These are phyloP conservation scores for Xerocomellus chrysenteron DNA, from an alignment of 768 basidiomycete species.

Conservation along the genomic window DNA sequence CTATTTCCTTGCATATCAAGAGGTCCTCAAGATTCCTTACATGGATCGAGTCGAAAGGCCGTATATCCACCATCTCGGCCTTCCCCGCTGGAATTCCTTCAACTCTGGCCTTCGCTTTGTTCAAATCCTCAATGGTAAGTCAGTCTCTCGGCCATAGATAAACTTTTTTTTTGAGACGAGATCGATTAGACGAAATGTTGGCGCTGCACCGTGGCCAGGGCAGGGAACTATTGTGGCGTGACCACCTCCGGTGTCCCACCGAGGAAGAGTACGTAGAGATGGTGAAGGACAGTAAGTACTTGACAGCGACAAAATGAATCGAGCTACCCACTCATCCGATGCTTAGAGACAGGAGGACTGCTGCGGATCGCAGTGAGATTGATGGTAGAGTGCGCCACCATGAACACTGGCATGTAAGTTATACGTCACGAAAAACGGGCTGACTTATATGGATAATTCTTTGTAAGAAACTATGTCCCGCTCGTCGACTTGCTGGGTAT, in stretches of 20 bases:
- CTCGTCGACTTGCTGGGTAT: slow-evolving; percentile 57
- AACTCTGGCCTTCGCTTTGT: slow-evolving; percentile 51
- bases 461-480: slow-evolving; percentile 50
- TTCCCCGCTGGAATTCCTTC: neutral
- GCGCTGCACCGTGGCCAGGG: slow-evolving; percentile 93
- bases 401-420: slow-evolving; percentile 56
- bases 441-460: neutral
- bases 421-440: too few relatives aligned
- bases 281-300: slow-evolving; percentile 85
- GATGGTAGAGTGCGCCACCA: slow-evolving; percentile 86
- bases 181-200: slow-evolving; percentile 58
- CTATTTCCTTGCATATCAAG: slow-evolving; percentile 90
- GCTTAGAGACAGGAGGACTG: slow-evolving; percentile 88
- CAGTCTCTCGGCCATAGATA: neutral
- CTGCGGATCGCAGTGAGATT: slow-evolving; percentile 89
- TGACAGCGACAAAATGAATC: neutral
- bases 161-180: neutral
- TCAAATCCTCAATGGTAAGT: slow-evolving; percentile 70
- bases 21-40: slow-evolving; percentile 50
- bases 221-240: slow-evolving; percentile 90
- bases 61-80: slow-evolving; percentile 39
- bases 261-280: slow-evolving; percentile 94
- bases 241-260: slow-evolving; percentile 83
- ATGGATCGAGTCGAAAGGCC: slow-evolving; percentile 12
- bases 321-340: neutral